Conservation (phyloP, 495 filamentous ascomycete species). For the Hypomontagnella monticulosa region DNA sequence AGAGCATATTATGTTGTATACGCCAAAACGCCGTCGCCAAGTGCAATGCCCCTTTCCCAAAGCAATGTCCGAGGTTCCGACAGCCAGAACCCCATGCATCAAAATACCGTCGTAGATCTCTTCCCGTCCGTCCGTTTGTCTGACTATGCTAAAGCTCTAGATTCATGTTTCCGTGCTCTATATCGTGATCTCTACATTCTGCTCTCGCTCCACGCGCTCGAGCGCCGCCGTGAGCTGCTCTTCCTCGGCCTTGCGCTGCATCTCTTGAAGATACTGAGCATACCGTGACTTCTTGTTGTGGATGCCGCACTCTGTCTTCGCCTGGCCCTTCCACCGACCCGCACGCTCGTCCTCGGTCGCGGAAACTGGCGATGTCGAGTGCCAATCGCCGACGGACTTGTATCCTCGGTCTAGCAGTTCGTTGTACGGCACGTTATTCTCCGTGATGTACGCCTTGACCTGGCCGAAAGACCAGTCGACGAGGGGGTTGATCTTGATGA, state of each 20-base stretch:
- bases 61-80: constrained; percentile 10
- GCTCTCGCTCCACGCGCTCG: constrained; percentile 47
- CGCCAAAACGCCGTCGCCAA: constrained; percentile 38
- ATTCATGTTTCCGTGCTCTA: background rate
- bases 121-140: background rate
- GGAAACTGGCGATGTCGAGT: constrained; percentile 89
- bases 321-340: constrained; percentile 93
- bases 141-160: background rate
- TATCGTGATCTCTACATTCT: constrained; percentile 9
- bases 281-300: constrained; percentile 96
- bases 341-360: constrained; percentile 96
- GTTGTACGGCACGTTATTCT: constrained; percentile 93
- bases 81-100: constrained; percentile 16
- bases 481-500: constrained; percentile 98
- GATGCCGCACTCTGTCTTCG: constrained; percentile 97
- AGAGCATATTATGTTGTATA: background rate
- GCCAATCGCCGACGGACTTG: constrained; percentile 98
- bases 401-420: constrained; percentile 88
- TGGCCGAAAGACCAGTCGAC: constrained; percentile 95
- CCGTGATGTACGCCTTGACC: constrained; percentile 85
- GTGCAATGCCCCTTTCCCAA: constrained; percentile 16
- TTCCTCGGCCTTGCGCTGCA: constrained; percentile 77
- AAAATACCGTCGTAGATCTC: background rate
- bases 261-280: constrained; percentile 79
- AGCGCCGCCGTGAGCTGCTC: constrained; percentile 57